These are phyloP conservation scores for Colletotrichum cordylinicola DNA, from an alignment of 2,329 filamentous ascomycete species.

Conservation along the genomic window DNA sequence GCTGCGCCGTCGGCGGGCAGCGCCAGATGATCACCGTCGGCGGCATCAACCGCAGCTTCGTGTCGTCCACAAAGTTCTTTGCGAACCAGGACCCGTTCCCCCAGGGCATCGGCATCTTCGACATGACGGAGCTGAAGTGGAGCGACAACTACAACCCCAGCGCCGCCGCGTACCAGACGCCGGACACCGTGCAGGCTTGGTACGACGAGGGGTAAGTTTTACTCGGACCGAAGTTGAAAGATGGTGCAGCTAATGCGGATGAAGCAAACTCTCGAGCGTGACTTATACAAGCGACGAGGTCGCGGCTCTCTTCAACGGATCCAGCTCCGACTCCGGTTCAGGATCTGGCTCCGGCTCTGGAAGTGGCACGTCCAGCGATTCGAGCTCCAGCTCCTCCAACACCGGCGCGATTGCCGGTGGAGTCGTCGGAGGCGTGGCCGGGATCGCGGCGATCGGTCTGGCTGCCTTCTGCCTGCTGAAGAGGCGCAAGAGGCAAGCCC, in stretches of 20 bases:
- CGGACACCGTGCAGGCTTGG: conserved; percentile 9
- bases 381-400: conserved; percentile 24
- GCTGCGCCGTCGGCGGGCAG: conserved; percentile 18
- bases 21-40: conserved; percentile 24
- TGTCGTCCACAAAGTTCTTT: neutral
- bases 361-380: conserved; percentile 7
- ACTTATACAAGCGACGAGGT: conserved; percentile 6
- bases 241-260: neutral
- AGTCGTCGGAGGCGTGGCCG: conserved; percentile 50
- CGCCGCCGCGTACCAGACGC: conserved; percentile 16
- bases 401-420: conserved; percentile 53
- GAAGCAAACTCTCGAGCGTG: conserved; percentile 1
- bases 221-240: neutral
- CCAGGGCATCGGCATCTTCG: conserved; percentile 22
- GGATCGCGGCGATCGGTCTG: conserved; percentile 43
- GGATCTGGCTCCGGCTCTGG: conserved; percentile 29
- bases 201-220: conserved; percentile 14
- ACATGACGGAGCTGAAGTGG: conserved; percentile 20
- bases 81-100: conserved; percentile 5
- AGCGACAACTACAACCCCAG: conserved; percentile 12
- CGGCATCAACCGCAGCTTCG: neutral
- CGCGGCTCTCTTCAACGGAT: neutral
- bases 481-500: conserved; percentile 36
- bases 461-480: conserved; percentile 47
- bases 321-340: conserved; percentile 29